These are phyloP conservation scores for Euphorbia tirucalli DNA, from an alignment of 345 rosid species.

Conservation along the genomic window DNA sequence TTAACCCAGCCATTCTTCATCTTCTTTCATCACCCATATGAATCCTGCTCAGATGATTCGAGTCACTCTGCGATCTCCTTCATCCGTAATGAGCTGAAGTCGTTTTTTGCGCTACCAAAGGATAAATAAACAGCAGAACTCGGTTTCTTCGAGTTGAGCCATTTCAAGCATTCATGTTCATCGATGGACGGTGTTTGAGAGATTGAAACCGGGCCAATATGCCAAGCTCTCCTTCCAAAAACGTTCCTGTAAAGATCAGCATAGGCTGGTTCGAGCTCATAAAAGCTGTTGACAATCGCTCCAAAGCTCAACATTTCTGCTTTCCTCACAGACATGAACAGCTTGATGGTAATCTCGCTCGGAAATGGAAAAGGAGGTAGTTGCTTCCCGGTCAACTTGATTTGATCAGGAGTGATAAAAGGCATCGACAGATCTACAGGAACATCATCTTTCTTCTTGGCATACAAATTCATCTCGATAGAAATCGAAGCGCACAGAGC, in stretches of 20 bases:
- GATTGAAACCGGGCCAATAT: slow-evolving; percentile 28
- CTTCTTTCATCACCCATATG: no score
- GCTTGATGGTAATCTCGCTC: not conserved
- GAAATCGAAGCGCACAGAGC: slow-evolving; percentile 8
- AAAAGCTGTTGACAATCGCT: not conserved
- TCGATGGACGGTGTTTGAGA: slow-evolving; percentile 23
- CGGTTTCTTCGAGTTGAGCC: slow-evolving; percentile 36
- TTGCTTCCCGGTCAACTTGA: no score
- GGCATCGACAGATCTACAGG: no score
- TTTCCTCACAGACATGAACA: not conserved
- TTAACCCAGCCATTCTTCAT: not conserved
- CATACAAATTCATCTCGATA: not conserved
- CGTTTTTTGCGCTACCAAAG: slow-evolving; percentile 30
- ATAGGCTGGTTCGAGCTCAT: no score
- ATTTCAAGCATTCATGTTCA: slow-evolving; percentile 31
- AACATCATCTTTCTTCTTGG: no score
- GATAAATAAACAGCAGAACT: slow-evolving; percentile 38
- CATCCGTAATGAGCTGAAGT: slow-evolving; percentile 27
- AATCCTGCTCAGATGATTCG: slow-evolving; percentile 29
- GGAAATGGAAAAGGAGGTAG: no score
- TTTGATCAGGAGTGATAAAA: no score
- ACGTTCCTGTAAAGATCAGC: no score
- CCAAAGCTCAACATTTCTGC: no score
- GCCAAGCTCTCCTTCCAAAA: slow-evolving; percentile 33
- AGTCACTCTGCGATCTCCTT: slow-evolving; percentile 36